Conservation (phyloP, 2,329 filamentous ascomycete genomes). For the Madurella fahalii region DNA sequence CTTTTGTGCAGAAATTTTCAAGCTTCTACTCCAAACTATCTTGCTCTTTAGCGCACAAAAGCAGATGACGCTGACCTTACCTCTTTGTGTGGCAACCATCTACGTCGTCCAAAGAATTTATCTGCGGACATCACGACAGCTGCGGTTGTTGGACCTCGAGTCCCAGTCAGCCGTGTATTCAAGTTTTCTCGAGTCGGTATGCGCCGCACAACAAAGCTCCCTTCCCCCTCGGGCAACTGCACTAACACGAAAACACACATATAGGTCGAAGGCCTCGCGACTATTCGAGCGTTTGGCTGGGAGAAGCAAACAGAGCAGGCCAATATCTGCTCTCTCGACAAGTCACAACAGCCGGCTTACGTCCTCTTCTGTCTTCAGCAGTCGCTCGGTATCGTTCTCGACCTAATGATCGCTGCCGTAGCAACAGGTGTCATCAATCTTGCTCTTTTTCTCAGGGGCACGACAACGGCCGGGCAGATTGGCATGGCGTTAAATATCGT, state of each 20-base stretch:
- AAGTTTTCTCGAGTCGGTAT: constrained; percentile 38
- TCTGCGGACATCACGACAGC: constrained; percentile 52
- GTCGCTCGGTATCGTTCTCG: constrained; percentile 50
- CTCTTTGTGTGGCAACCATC: constrained; percentile 36
- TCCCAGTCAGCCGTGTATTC: constrained; percentile 45
- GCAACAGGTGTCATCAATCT: constrained; percentile 35
- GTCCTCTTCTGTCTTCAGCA: constrained; percentile 47
- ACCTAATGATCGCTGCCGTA: constrained; percentile 45
- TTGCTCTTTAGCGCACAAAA: constrained; percentile 44
- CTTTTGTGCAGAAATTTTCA: constrained; percentile 34
- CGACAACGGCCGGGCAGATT: constrained; percentile 29
- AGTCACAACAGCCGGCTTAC: constrained; percentile 47
- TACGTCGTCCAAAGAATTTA: constrained; percentile 49
- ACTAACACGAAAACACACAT: too few relatives aligned
- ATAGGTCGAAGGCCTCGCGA: constrained; percentile 27
- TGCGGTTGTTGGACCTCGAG: constrained; percentile 53
- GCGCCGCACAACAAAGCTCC: background rate
- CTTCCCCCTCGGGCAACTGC: too few relatives aligned
- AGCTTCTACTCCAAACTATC: constrained; percentile 39
- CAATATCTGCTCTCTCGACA: constrained; percentile 33
- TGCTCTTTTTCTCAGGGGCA: constrained; percentile 24
- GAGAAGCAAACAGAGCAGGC: constrained; percentile 22
- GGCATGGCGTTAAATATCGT: constrained; percentile 37
- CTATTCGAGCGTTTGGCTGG: constrained; percentile 31
- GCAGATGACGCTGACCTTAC: constrained; percentile 44